Evolutionary conservation across 176 grass and related monocot species (phyloP).

Genomic region (Triticum turgidum): DNA sequence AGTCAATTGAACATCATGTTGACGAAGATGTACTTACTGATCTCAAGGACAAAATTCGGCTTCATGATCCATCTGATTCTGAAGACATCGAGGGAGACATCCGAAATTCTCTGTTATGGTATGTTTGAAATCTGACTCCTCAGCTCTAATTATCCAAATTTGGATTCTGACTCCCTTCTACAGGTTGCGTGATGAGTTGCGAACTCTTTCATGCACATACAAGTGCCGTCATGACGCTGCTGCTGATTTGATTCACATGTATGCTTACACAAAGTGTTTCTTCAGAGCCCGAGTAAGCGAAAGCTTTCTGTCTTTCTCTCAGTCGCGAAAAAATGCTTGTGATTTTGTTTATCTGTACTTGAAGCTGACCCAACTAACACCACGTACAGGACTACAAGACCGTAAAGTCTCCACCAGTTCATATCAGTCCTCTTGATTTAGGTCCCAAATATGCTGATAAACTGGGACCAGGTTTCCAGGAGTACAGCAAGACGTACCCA

Average conservation of each 20-base stretch:
- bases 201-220: constrained; percentile 73
- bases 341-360: constrained; percentile 17
- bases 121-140: constrained; percentile 26
- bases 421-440: constrained; percentile 93
- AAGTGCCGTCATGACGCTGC: constrained; percentile 97
- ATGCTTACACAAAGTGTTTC: constrained; percentile 96
- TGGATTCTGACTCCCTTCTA: constrained; percentile 16
- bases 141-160: not conserved
- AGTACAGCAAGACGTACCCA: constrained; percentile 85
- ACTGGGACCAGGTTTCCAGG: constrained; percentile 79
- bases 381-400: constrained; percentile 81
- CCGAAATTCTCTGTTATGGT: constrained; percentile 83
- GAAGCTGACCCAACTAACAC: constrained; percentile 34
- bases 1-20: constrained; percentile 84
- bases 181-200: constrained; percentile 93
- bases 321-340: constrained; percentile 19
- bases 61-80: constrained; percentile 72
- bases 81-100: constrained; percentile 64
- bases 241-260: constrained; percentile 97
- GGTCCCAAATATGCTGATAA: constrained; percentile 98
- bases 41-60: constrained; percentile 73
- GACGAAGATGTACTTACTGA: constrained; percentile 67
- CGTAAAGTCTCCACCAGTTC: constrained; percentile 78
- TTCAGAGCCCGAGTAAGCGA: constrained; percentile 77
- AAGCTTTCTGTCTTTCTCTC: not conserved